These are phyloP conservation scores for Insectozyma bohioensis DNA, from an alignment of 1,139 yeast species.

Conservation along the genomic window DNA sequence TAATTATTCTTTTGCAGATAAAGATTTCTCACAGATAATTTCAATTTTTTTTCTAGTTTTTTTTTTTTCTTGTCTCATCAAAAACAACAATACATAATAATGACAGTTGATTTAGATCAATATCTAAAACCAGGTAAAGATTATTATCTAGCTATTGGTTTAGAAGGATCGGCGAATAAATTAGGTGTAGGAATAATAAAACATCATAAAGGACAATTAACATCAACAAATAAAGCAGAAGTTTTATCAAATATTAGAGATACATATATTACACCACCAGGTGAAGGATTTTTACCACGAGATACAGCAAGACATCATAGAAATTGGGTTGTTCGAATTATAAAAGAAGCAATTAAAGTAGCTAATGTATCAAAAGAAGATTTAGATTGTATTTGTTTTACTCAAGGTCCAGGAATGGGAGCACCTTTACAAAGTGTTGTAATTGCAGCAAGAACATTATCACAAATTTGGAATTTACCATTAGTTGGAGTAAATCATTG, in stretches of 20 bases:
- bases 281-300: constrained; percentile 94
- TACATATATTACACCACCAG: constrained; percentile 95
- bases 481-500: constrained; percentile 96
- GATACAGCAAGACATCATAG: constrained; percentile 97
- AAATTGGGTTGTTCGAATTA: constrained; percentile 88
- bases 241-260: constrained; percentile 88
- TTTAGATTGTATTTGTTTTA: constrained; percentile 88
- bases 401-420: constrained; percentile 99
- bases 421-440: constrained; percentile 95
- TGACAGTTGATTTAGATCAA: constrained; percentile 40
- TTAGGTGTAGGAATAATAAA: constrained; percentile 89
- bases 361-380: constrained; percentile 59
- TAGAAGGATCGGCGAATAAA: constrained; percentile 97
- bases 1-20: not conserved
- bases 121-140: constrained; percentile 43
- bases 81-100: constrained; percentile 10
- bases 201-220: constrained; percentile 58
- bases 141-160: constrained; percentile 74
- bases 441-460: constrained; percentile 83
- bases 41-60: constrained; percentile 1
- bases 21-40: not conserved
- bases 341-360: constrained; percentile 63
- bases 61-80: constrained; percentile 1
- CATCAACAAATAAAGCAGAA: constrained; percentile 59
- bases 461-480: constrained; percentile 81